Evolutionary conservation across 805 yeast genomes (phyloP), one percentile per base, ranked within the genome.

Genomic region (Pichia eremophila): DNA sequence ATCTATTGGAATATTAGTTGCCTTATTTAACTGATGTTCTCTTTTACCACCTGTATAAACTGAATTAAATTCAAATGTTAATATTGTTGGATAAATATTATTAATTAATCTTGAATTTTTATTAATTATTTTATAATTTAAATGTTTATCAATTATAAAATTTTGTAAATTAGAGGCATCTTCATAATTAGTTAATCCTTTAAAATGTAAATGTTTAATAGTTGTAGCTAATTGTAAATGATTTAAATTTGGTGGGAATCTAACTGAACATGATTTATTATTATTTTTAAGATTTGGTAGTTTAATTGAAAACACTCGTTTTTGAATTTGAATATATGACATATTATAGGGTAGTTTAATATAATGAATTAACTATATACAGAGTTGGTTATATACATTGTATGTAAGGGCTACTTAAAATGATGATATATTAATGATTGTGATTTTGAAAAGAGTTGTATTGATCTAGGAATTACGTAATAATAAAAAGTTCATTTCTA

Each of bases 21-120:
- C 51, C 22, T 47, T 50, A 5, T 25, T 31, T 0, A 35, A 9
- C 15, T 45, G 44, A 18, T 76, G 75, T 62, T 89, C 85, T 52
- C 96, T 74, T 55, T 90, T 79, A 2, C 99, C 99, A 12, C 95
- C 91, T 0, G 99, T 91, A 60, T 87, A 89, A 0, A 89, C 88
- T 3, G 89, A 87, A 18, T 78, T 72, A 67, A 93, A 85, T 60
- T 93, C 90, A 67, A 88, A 89, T 1, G 95, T 83, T 15, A 91
- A 67, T 6, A 90, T 63, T 0, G 82, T 73, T 0, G 96, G 91
- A 34, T 68, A 65, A 2, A 87, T 29, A 17, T 14, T 84, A 52
- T 76, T 14, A 14, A 15, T 40, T 11, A 41, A 50, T 22, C 51
- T 35, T 25, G 59, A 53, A 39, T 56, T 60, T 31, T 54, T 56